Evolutionary conservation across 1,284 basidiomycete genomes (phyloP).

Genomic region (Sphaerobolus stellatus): DNA sequence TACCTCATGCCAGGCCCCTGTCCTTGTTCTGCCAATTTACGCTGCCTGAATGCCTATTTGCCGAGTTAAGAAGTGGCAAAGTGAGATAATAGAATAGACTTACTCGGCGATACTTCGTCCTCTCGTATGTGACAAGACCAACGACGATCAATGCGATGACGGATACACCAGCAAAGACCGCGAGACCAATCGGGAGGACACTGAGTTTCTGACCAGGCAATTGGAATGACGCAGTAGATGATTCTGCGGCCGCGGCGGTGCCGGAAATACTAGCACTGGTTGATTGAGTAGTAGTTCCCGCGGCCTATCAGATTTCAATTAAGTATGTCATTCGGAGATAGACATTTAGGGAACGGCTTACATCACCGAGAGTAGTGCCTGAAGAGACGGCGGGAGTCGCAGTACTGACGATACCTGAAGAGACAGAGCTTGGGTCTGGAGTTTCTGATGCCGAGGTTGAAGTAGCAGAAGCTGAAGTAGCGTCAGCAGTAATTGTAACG

Average conservation of each 20-base stretch:
- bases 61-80: too few relatives aligned
- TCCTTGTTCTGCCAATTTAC: constrained; percentile 67
- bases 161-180: constrained; percentile 78
- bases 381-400: constrained; percentile 5
- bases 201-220: constrained; percentile 70
- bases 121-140: constrained; percentile 76
- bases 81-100: constrained; percentile 21
- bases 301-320: constrained; percentile 9
- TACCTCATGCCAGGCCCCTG: constrained; percentile 59
- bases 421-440: constrained; percentile 6
- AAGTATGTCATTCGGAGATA: constrained; percentile 18
- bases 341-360: constrained; percentile 19
- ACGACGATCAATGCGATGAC: constrained; percentile 78
- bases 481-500: constrained; percentile 7
- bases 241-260: constrained; percentile 15
- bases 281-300: constrained; percentile 14
- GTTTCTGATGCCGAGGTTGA: constrained; percentile 12
- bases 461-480: constrained; percentile 1
- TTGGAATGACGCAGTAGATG: constrained; percentile 43
- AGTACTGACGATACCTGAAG: constrained; percentile 12
- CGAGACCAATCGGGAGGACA: constrained; percentile 77
- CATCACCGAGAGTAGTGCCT: constrained; percentile 12
- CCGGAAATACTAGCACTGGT: constrained; percentile 4
- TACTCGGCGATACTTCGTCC: constrained; percentile 79
- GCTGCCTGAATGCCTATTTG: constrained; percentile 66